Evolutionary conservation across 139 green algal species (phyloP).

Genomic region (Coccomyxa sp.): DNA sequence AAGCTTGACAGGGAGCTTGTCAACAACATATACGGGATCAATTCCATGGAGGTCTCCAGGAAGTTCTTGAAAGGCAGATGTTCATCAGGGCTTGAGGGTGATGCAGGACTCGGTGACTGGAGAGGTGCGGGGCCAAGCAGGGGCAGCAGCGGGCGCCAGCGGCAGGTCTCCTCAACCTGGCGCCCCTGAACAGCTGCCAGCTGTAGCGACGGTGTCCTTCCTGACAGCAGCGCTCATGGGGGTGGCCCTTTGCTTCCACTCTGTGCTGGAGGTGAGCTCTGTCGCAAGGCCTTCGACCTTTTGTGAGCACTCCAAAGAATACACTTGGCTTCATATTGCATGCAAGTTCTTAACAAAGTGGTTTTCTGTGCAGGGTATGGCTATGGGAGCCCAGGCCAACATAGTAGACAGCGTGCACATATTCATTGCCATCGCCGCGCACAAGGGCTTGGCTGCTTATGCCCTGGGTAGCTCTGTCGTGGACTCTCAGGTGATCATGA

Average conservation of each 20-base stretch:
- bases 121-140: too few relatives aligned
- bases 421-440: conserved; percentile 73
- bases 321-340: background rate
- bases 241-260: conserved; percentile 72
- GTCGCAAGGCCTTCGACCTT: background rate
- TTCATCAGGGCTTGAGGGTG: too few relatives aligned
- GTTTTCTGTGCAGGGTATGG: conserved; percentile 36
- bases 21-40: too few relatives aligned
- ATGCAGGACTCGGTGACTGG: too few relatives aligned
- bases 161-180: too few relatives aligned
- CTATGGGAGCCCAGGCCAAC: conserved; percentile 67
- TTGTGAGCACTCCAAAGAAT: background rate
- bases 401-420: conserved; percentile 65
- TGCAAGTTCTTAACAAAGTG: background rate
- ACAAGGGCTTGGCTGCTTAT: conserved; percentile 79
- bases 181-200: too few relatives aligned
- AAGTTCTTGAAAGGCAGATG: too few relatives aligned
- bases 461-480: conserved; percentile 70
- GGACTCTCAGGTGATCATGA: conserved; percentile 30
- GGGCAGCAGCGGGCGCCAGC: too few relatives aligned
- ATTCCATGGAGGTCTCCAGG: too few relatives aligned
- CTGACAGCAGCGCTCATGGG: conserved; percentile 69
- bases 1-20: too few relatives aligned
- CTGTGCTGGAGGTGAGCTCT: conserved; percentile 53
- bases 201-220: conserved; percentile 43